These are phyloP conservation scores for Penicillium sp. DNA, from an alignment of 2,329 filamentous ascomycete genomes.

Conservation along the genomic window DNA sequence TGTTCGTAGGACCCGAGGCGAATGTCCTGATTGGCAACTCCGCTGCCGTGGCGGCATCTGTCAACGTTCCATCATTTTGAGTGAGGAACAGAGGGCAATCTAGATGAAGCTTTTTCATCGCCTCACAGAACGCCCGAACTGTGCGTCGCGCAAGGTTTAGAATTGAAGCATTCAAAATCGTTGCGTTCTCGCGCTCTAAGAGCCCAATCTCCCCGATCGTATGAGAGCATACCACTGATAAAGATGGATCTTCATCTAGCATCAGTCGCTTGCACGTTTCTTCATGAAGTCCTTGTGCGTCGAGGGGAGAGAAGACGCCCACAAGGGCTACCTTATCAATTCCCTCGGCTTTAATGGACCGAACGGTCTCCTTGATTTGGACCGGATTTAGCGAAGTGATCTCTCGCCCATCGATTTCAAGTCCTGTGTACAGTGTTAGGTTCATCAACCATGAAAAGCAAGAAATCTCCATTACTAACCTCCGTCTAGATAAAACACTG, in stretches of 20 bases:
- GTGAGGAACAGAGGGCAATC: conserved; percentile 52
- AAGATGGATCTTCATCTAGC: background rate
- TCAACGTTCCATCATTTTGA: conserved; percentile 53
- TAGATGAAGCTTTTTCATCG: conserved; percentile 47
- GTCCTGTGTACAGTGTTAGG: background rate
- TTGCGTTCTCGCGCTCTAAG: background rate
- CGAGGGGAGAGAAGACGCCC: conserved; percentile 60
- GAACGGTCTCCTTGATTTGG: background rate
- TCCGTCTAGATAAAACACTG: background rate
- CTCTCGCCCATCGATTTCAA: background rate
- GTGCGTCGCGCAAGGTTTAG: background rate
- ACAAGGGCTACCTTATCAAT: conserved; percentile 53
- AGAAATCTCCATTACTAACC: background rate
- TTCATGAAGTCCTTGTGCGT: conserved; percentile 39
- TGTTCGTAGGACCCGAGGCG: conserved; percentile 54
- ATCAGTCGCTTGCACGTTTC: conserved; percentile 10
- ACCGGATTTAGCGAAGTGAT: background rate
- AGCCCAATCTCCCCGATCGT: conserved; percentile 46
- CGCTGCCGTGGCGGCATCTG: conserved; percentile 48
- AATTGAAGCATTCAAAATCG: background rate
- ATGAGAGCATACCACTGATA: conserved; percentile 49
- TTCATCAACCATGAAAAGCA: background rate
- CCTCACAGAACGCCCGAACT: conserved; percentile 28
- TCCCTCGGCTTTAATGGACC: conserved; percentile 36
- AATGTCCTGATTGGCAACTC: conserved; percentile 54